Base-by-base conservation (phyloP, 768 basidiomycete species). In the Termitomyces sp. region DNA sequence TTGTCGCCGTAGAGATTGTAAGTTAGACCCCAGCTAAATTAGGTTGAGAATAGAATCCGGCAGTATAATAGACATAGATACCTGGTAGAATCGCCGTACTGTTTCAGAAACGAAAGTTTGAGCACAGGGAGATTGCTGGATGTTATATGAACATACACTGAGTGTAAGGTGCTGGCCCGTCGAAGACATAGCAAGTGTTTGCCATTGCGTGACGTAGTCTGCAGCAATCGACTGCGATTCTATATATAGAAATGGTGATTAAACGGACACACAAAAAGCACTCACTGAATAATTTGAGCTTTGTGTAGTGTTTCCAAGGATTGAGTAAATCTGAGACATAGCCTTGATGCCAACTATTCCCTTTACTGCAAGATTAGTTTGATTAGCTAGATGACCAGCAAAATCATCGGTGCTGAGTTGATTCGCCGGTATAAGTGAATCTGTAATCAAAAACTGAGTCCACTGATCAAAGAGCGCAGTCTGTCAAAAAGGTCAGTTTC, bases 331-430 rank as follows among this genome's bases (percentile, higher is more conserved):
- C 63, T 84, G 73, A 2, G 82, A 77, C 86, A 89, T 88, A 8
- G 84, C 84, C 61, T 81, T 73, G 68, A 89, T 86, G 11, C 86
- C 87, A 45, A 87, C 72, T 60, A 88, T 86, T 37, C 87, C 88
- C 67, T 89, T 90, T 71, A 89, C 84, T 6, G 87, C 87, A 31
- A 88, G 76, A 66, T 88, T 88, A 12, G 87, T 88, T 66, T 87
- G 85, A 66, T 89, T 88, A 7, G 78, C 80, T 32, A 85, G 73
- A 9, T 75, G 65, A 0, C 82, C 81, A 38, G 81, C 80, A 66
- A 84, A 84, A 65, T 81, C 79, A 64, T 85, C 84, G 80, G 82
- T 83, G 71, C 78, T 79, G 56, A 79, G 75, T 60, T 87, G 85
- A 65, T 81, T 76, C 15, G 79, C 77, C 1, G 85, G 86, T 49